Conservation (phyloP, 2,329 filamentous ascomycete genomes). For the Botryotinia calthae region DNA sequence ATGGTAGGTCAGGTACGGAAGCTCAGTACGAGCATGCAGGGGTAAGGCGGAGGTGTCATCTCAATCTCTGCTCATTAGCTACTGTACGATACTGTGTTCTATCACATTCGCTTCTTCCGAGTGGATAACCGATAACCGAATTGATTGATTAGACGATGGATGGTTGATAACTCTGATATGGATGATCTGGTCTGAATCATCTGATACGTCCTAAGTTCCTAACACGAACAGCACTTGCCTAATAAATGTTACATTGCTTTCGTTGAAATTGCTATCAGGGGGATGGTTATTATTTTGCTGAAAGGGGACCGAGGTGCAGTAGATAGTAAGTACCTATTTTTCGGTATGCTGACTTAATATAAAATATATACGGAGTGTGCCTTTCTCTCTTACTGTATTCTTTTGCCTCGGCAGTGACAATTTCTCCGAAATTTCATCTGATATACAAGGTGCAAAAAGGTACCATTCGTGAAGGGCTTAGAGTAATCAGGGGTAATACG, state of each 20-base stretch:
- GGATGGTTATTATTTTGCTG: not conserved
- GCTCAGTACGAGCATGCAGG: slow-evolving; percentile 13
- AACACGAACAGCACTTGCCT: not conserved
- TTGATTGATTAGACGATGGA: slow-evolving; percentile 2
- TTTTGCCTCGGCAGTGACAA: not conserved
- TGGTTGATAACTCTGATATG: not conserved
- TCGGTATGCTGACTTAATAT: not conserved
- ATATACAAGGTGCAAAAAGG: slow-evolving; percentile 7
- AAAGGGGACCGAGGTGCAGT: not conserved
- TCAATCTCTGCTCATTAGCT: slow-evolving; percentile 2
- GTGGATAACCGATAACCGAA: not conserved
- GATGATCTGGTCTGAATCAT: not conserved
- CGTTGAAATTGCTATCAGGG: not conserved
- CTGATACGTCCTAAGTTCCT: slow-evolving; percentile 1
- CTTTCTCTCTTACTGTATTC: not conserved
- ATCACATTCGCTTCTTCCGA: slow-evolving; percentile 11
- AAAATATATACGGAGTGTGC: not conserved
- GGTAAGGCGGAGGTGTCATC: slow-evolving; percentile 15
- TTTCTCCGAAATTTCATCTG: slow-evolving; percentile 7
- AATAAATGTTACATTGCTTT: not conserved
- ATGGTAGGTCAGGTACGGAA: slow-evolving; percentile 4
- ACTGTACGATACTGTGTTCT: not conserved
- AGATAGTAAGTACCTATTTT: not conserved
- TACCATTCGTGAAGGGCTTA: not conserved
- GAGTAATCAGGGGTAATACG: slow-evolving; percentile 8